Evolutionary conservation across 1,284 basidiomycete genomes (phyloP), one percentile per base, ranked within the genome.

Genomic region (Mycena sp.): DNA sequence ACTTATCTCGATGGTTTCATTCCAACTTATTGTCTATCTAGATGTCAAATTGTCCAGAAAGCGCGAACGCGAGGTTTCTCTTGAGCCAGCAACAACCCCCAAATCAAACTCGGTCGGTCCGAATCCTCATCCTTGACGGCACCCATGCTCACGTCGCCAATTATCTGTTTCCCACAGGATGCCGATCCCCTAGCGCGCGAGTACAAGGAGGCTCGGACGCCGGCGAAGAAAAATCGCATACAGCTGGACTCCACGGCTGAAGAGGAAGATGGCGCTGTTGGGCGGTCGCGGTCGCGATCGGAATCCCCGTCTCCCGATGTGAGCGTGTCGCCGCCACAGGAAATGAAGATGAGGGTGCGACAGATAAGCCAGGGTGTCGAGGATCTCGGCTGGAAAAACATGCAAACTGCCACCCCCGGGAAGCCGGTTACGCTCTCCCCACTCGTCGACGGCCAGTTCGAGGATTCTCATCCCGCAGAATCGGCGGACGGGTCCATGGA

Each of bases 321-420:
- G 51, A 81, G 80, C 55, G 82, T 80, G 38, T 92, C 91, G 21
- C 91, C 90, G 1, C 88, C 87, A 2, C 84, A 87, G 65, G 90
- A 92, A 76, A 84, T 88, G 76, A 91, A 90, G 76, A 84, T 87
- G 64, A 87, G 87, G 78, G 87, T 90, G 61, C 84, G 88, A 49
- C 89, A 91, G 76, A 91, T 92, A 71, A 91, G 89, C 67, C 87
- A 87, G 69, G 88, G 89, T 35, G 89, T 92, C 25, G 89, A 91
- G 73, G 90, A 92, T 72, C 82, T 91, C 68, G 86, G 78, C 70
- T 91, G 89, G 88, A 83, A 82, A 74, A 87, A 83, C 64, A 77
- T 76, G 70, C 78, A 79, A 61, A 68, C 68, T 61, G 56, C 63
- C 30, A 70, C 69, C 25, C 67, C 72, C 29, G 69, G 75, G 54